These are phyloP conservation scores for Ceratobasidium sp. DNA, from an alignment of 1,284 basidiomycete genomes.

Conservation along the genomic window DNA sequence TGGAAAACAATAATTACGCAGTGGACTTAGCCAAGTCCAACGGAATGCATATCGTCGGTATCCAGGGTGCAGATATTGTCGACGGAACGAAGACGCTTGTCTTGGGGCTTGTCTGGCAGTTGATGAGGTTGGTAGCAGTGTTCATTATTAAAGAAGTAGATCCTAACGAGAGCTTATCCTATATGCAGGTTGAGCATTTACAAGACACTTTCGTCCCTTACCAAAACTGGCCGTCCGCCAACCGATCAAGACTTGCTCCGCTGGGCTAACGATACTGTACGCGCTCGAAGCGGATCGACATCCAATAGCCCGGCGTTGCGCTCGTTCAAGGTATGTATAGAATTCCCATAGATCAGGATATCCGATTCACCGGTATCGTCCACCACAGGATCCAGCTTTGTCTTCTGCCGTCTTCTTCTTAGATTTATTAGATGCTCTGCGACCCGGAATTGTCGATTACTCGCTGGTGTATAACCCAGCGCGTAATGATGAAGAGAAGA, in stretches of 20 bases:
- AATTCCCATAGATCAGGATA: neutral
- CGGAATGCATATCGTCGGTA: slow-evolving; percentile 96
- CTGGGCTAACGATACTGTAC: slow-evolving; percentile 94
- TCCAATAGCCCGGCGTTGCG: slow-evolving; percentile 68
- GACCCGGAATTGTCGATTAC: slow-evolving; percentile 97
- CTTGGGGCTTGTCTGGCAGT: slow-evolving; percentile 96
- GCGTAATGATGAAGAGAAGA: slow-evolving; percentile 90
- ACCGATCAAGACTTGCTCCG: slow-evolving; percentile 94
- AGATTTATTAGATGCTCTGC: slow-evolving; percentile 90
- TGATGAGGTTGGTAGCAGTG: slow-evolving; percentile 84
- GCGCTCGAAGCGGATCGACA: slow-evolving; percentile 15
- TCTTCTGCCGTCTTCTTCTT: slow-evolving; percentile 95
- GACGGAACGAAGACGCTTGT: slow-evolving; percentile 93
- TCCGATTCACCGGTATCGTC: neutral
- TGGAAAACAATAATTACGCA: slow-evolving; percentile 98
- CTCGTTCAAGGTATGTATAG: slow-evolving; percentile 77
- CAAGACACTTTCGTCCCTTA: slow-evolving; percentile 87
- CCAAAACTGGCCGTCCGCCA: slow-evolving; percentile 81
- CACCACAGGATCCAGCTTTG: slow-evolving; percentile 78
- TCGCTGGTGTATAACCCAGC: slow-evolving; percentile 76
- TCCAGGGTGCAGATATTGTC: slow-evolving; percentile 97
- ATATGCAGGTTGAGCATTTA: slow-evolving; percentile 81
- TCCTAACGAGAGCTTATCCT: neutral
- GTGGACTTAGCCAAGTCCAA: slow-evolving; percentile 94
- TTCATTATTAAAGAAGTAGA: too few species aligned